These are phyloP conservation scores for Calocybe cyanea DNA, from an alignment of 768 basidiomycete genomes.

Conservation along the genomic window DNA sequence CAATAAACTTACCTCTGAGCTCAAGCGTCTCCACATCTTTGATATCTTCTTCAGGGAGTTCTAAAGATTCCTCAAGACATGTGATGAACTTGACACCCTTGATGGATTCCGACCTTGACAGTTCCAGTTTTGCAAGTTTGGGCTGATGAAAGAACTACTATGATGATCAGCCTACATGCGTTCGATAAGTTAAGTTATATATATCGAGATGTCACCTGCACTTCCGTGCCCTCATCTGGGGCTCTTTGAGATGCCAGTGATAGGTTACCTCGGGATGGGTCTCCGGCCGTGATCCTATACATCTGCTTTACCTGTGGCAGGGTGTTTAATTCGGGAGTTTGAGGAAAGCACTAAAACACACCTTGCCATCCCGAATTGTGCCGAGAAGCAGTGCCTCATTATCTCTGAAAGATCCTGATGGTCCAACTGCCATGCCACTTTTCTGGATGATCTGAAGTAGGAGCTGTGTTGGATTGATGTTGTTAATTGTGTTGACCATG, in stretches of 20 bases:
- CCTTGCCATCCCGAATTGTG: conserved; percentile 28
- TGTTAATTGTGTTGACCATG: conserved; percentile 56
- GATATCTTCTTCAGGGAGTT: conserved; percentile 1
- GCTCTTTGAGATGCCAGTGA: conserved; percentile 53
- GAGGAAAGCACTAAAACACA: conserved; percentile 12
- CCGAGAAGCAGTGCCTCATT: conserved; percentile 57
- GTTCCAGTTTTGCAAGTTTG: conserved; percentile 13
- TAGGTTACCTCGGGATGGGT: conserved; percentile 65
- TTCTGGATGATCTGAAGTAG: conserved; percentile 51
- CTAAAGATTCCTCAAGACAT: conserved; percentile 16
- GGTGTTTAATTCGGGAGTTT: not conserved
- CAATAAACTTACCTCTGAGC: conserved; percentile 35
- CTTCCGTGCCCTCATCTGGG: conserved; percentile 43
- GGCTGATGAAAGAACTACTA: conserved; percentile 41
- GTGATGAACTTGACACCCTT: conserved; percentile 12
- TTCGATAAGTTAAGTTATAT: conserved; percentile 10
- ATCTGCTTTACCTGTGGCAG: conserved; percentile 38
- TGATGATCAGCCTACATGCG: not conserved
- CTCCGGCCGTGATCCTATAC: conserved; percentile 63
- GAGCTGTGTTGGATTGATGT: conserved; percentile 55
- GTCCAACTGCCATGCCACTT: conserved; percentile 25
- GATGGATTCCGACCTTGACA: not conserved
- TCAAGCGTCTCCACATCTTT: conserved; percentile 8
- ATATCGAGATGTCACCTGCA: conserved; percentile 31
- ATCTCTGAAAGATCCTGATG: conserved; percentile 40